Conservation (phyloP, 108 stramenopile genomes). For the Pseudonitzschia delicatissima region DNA sequence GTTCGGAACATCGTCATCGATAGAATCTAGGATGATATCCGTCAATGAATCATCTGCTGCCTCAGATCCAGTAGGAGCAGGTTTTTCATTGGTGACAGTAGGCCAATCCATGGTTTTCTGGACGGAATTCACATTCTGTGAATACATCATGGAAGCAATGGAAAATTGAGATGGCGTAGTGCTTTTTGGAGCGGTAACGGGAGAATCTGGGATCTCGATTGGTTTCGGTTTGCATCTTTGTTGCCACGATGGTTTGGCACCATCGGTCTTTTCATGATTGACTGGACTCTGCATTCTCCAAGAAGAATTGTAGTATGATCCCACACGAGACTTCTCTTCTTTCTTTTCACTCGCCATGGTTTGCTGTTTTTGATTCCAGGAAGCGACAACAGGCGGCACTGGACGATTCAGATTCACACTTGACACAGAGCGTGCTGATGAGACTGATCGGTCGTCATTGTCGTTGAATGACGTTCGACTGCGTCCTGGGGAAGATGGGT, state of each 20-base stretch:
- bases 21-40: not conserved
- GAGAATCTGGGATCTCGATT: not conserved
- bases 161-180: not conserved
- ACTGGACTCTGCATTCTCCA: not conserved
- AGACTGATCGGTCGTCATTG: not conserved
- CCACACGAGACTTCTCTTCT: constrained; percentile 3
- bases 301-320: not conserved
- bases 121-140: not conserved
- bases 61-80: not conserved
- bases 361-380: constrained; percentile 8
- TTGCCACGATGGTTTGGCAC: not conserved
- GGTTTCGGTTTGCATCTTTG: not conserved
- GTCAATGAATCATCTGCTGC: not conserved
- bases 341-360: too few relatives aligned
- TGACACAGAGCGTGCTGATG: not conserved
- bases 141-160: constrained; percentile 4
- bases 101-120: not conserved
- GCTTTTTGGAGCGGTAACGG: not conserved
- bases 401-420: too few relatives aligned
- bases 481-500: not conserved
- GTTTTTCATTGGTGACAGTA: not conserved
- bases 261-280: not conserved
- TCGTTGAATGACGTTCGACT: not conserved
- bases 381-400: not conserved
- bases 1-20: not conserved